Evolutionary conservation across 768 basidiomycete genomes (phyloP).

Genomic region (Coprinopsis sp.): DNA sequence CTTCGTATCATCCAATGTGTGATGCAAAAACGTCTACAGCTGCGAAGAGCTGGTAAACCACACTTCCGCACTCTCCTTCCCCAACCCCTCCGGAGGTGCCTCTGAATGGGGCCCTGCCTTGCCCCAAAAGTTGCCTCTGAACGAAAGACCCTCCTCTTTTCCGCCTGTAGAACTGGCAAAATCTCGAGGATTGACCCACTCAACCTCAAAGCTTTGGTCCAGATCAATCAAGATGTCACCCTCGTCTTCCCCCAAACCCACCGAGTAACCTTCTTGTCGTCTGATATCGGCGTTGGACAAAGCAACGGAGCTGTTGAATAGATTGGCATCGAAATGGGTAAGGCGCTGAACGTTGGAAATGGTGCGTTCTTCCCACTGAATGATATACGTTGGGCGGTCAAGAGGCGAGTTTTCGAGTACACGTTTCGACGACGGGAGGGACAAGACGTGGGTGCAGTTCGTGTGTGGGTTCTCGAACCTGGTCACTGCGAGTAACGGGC

Average conservation of each 20-base stretch:
- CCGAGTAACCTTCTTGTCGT: conserved; percentile 19
- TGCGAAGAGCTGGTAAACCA: no score
- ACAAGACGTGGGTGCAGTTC: conserved; percentile 1
- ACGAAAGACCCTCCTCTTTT: conserved; percentile 30
- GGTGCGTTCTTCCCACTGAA: no score
- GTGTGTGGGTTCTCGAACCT: not conserved
- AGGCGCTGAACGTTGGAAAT: no score
- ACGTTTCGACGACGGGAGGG: not conserved
- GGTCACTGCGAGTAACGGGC: not conserved
- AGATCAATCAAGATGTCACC: conserved; percentile 32
- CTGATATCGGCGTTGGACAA: conserved; percentile 34
- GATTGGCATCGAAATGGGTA: conserved; percentile 25
- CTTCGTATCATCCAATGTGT: no score
- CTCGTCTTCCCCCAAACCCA: conserved; percentile 10
- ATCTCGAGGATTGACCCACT: conserved; percentile 27
- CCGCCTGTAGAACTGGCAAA: conserved; percentile 11
- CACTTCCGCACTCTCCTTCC: conserved; percentile 34
- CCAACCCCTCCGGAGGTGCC: conserved; percentile 24
- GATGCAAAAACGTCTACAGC: no score
- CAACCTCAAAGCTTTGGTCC: conserved; percentile 32
- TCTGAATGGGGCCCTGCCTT: conserved; percentile 29
- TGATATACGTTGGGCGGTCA: no score
- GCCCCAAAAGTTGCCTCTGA: conserved; percentile 38
- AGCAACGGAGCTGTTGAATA: conserved; percentile 34
- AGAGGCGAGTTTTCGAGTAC: no score